Base-by-base conservation (phyloP, 257 asterid genomes). In the Fraxinus excelsior region DNA sequence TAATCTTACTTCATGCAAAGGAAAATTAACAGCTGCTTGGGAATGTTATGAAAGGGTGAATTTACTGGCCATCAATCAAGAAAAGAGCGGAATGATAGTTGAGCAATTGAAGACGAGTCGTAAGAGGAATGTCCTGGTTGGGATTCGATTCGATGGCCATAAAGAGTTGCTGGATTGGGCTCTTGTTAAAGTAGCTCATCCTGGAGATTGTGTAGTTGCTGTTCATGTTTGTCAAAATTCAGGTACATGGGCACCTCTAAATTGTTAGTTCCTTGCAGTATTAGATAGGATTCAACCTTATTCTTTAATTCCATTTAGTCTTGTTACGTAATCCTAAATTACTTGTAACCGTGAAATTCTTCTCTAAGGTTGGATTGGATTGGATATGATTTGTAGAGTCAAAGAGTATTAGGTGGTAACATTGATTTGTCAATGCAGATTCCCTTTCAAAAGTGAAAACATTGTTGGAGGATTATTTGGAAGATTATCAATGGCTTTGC, bases 81-180 rank as follows among this genome's bases (percentile, higher is more conserved):
- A 75, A 76, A 73, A 60, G 32, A 75, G 75, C 67, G 44, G 49
- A 66, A 88, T 93, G 97, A 86, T 84, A 14, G 79, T 87, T 56
- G 97, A 71, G n/a, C 67, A 81, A 81, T 70, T 72, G 60, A 60
- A 75, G 67, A 78, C 71, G 69, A 62, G 87, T 53, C 9, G 86
- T 46, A 85, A 88, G 82, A 93, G 84, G 87, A 87, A 88, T 74
- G 90, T 96, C 80, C 19, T 96, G 51, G 98, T 96, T 68, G 99
- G 99, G 11, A 76, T 93, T 70, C 83, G 90, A 72, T 85, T 93
- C 32, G 99, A 96, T 77, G 86, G 78, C 7, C 86, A 85, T 51
- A 85, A 76, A 70, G 97, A 91, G 85, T 80, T 96, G 84, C 81
- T 96, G 42, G 94, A 93, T 78, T 93, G 97, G 99, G 96, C 98